Conservation (phyloP, 2,329 filamentous ascomycete species). For the Sclerotinia glacialis region DNA sequence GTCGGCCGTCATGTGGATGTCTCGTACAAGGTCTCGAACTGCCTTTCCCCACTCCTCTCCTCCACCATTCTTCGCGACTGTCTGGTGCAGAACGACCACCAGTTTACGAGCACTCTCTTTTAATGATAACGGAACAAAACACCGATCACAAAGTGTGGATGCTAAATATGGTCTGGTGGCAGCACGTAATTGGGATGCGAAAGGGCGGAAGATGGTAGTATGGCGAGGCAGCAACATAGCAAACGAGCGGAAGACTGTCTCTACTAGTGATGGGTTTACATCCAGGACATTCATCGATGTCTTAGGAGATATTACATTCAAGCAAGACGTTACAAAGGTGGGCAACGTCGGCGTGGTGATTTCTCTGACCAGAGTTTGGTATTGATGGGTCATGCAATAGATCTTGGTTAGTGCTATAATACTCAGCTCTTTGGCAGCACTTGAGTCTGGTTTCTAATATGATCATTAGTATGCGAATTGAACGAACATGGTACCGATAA, state of each 20-base stretch:
- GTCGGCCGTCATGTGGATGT: conserved; percentile 70
- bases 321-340: conserved; percentile 44
- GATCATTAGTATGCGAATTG: neutral
- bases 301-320: conserved; percentile 59
- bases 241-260: conserved; percentile 70
- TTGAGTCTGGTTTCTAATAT: conserved; percentile 69
- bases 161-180: conserved; percentile 60
- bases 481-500: conserved; percentile 21
- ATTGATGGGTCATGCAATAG: conserved; percentile 77
- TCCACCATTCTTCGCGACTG: conserved; percentile 74
- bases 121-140: conserved; percentile 51
- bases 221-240: conserved; percentile 72
- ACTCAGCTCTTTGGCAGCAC: conserved; percentile 71
- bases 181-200: conserved; percentile 63
- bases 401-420: conserved; percentile 78
- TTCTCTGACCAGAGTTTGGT: conserved; percentile 79
- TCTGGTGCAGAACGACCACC: conserved; percentile 70
- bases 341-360: conserved; percentile 47
- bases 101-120: conserved; percentile 60
- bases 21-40: conserved; percentile 58
- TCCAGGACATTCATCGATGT: conserved; percentile 42
- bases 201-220: conserved; percentile 78
- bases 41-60: conserved; percentile 75
- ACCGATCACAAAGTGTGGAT: conserved; percentile 55
- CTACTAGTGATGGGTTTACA: conserved; percentile 52